phyloP scores from a whole-genome alignment of 345 rosid genomes.

The Hibiscus tridactylites region DNA sequence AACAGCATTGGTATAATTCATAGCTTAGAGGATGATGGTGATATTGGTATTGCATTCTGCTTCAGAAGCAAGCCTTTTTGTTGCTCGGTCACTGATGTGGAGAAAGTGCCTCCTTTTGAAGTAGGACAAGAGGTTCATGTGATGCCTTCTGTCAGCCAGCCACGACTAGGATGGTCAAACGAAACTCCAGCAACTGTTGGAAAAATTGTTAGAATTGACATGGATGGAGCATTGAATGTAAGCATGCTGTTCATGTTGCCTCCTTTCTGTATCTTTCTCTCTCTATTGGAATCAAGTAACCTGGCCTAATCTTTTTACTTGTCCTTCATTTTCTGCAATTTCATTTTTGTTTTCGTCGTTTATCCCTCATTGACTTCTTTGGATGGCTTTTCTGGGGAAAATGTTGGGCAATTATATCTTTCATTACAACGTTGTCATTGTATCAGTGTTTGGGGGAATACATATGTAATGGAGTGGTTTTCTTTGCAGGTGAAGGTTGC shows the following conservation, averaged over 20 bases:
- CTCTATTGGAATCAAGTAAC: neutral
- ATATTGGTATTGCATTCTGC: constrained; percentile 89
- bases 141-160: constrained; percentile 69
- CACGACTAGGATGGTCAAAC: constrained; percentile 95
- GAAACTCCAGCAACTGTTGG: constrained; percentile 95
- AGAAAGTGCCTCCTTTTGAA: constrained; percentile 79
- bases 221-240: constrained; percentile 97
- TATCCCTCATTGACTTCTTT: neutral
- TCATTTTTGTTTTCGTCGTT: neutral
- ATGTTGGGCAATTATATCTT: neutral
- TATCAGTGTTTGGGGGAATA: neutral
- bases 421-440: neutral
- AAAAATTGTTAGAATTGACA: constrained; percentile 74
- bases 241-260: constrained; percentile 21
- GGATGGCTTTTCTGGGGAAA: neutral
- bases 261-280: neutral
- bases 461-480: constrained; percentile 1
- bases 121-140: constrained; percentile 85
- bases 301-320: neutral
- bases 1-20: constrained; percentile 82
- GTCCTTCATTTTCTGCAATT: neutral
- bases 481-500: constrained; percentile 65
- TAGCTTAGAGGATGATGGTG: constrained; percentile 94
- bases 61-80: constrained; percentile 80
- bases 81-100: constrained; percentile 92